These are phyloP conservation scores for Colletotrichum orchidophilum DNA, from an alignment of 2,329 filamentous ascomycete genomes.

Conservation along the genomic window DNA sequence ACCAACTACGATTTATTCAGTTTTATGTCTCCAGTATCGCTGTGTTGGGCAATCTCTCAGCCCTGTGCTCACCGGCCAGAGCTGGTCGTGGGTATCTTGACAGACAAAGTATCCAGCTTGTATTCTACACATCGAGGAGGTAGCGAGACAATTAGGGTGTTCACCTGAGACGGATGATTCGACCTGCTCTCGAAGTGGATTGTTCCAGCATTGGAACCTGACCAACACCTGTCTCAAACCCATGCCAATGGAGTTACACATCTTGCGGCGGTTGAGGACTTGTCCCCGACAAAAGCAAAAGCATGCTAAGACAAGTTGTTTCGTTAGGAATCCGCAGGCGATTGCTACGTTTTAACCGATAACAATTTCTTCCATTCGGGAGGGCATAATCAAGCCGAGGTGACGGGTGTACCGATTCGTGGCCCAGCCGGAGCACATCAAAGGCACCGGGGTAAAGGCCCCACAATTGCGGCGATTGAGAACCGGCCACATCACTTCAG, in stretches of 20 bases:
- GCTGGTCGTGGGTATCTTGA: neutral
- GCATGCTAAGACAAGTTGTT: neutral
- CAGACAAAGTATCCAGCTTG: no score
- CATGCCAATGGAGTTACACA: neutral
- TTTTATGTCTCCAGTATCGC: neutral
- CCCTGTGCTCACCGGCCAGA: neutral
- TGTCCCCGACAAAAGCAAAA: neutral
- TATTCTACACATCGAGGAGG: neutral
- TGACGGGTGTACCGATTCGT: slow-evolving; percentile 32
- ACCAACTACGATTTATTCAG: neutral
- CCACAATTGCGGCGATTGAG: slow-evolving; percentile 47
- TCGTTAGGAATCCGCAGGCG: neutral
- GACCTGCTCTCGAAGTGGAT: neutral
- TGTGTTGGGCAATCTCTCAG: neutral
- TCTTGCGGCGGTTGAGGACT: neutral
- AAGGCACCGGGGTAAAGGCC: slow-evolving; percentile 39
- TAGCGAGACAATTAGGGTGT: neutral
- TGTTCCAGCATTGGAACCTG: neutral
- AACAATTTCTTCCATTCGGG: neutral
- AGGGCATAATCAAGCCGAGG: neutral
- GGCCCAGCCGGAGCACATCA: slow-evolving; percentile 43
- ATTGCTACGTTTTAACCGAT: neutral
- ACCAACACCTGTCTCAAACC: neutral
- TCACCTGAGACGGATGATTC: neutral
- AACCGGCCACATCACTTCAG: slow-evolving; percentile 43